Evolutionary conservation across 306 rosid species (phyloP), one percentile per base, ranked within the genome.

Genomic region (Dicorynia guianensis): DNA sequence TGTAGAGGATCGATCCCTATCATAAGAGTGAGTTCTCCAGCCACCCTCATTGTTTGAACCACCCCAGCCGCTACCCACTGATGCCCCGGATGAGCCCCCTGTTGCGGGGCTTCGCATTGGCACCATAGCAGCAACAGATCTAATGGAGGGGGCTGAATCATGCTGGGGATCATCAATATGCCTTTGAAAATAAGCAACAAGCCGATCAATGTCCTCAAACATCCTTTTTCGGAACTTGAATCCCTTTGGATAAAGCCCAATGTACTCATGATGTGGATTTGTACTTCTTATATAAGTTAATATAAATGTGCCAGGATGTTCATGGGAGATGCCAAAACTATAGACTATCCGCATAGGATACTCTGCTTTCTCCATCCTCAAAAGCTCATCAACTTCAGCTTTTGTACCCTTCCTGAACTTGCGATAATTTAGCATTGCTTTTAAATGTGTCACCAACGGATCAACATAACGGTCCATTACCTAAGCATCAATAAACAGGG

Each of bases 381-480:
- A 80, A 39, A 89, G 85, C 84, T 92, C 99, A 76, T 95, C 99
- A 63, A 95, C 96, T 81, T 95, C 99, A 66, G 92, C 81, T 82
- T 95, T 95, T 47, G 93, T 55, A 30, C 99, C 99, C 80, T 69
- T 86, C 82, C 71, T 84, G 79, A 92, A 95, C 86, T 95, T 95
- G 46, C 99, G 99, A 56, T 95, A 95, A 70, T 76, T 92, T 71
- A 95, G 72, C 97, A 95, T 95, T 74, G 86, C 53, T 82, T 92
- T 95, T 35, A 95, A 79, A 83, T 92, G 90, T 79, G 92, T 74
- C 77, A 95, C 97, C 83, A 95, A 80, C 25, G 99, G 97, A 87
- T 95, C 97, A 79, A 95, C 99, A 71, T 95, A 92, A 6, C 99
- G 93, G 77, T 95, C 99, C 97, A 95, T 95, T 49, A 95, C 99